Conservation (phyloP, 2,329 filamentous ascomycete genomes). For the Conoideocrella luteorostrata region DNA sequence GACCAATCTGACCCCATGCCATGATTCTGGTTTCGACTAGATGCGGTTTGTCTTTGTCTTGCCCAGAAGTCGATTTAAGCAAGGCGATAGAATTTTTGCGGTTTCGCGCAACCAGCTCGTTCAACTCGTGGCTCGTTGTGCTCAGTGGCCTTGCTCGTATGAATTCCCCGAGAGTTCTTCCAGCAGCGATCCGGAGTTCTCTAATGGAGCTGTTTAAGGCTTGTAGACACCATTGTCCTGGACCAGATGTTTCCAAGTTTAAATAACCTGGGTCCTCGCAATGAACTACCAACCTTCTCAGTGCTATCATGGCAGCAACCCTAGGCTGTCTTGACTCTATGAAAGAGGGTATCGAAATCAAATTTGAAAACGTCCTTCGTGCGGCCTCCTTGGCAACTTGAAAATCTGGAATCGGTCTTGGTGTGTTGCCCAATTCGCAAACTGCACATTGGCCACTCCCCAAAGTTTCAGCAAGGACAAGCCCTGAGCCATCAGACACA, state of each 20-base stretch:
- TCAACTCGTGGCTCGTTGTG: constrained; percentile 4
- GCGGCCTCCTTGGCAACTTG: constrained; percentile 27
- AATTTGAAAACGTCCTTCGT: constrained; percentile 37
- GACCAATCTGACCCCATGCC: constrained; percentile 79
- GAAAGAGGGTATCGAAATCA: constrained; percentile 41
- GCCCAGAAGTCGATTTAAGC: constrained; percentile 66
- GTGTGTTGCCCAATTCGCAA: constrained; percentile 15
- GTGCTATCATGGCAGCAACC: constrained; percentile 63
- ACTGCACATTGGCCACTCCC: constrained; percentile 15
- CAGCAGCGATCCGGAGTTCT: constrained; percentile 77
- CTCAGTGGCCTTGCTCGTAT: constrained; percentile 31
- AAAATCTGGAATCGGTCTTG: not conserved
- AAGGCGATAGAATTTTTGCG: constrained; percentile 63
- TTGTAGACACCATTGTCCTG: constrained; percentile 76
- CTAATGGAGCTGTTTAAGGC: constrained; percentile 77
- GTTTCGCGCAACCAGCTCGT: constrained; percentile 33
- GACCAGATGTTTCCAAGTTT: constrained; percentile 58
- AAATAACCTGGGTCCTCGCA: constrained; percentile 52
- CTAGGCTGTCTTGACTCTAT: constrained; percentile 52
- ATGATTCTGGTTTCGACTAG: constrained; percentile 80
- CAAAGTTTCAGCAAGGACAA: not conserved
- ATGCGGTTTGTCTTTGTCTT: constrained; percentile 47
- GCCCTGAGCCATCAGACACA: constrained; percentile 13
- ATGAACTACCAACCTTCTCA: constrained; percentile 66
- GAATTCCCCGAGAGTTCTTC: constrained; percentile 61